These are phyloP conservation scores for Colletotrichum cordylinicola DNA, from an alignment of 2,329 filamentous ascomycete genomes.

Conservation along the genomic window DNA sequence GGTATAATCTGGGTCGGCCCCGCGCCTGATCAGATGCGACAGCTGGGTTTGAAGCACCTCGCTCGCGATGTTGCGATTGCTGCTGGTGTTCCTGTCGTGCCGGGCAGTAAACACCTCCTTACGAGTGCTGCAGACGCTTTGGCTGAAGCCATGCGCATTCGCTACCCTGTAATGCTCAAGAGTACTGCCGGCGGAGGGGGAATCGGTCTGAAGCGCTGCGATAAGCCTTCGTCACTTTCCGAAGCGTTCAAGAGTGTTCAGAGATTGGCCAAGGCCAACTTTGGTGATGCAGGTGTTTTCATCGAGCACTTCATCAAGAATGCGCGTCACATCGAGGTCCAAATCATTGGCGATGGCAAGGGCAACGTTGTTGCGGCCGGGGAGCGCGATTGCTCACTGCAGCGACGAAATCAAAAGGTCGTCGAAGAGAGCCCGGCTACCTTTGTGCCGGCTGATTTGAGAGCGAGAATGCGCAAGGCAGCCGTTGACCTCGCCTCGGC, in stretches of 20 bases:
- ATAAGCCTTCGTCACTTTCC: conserved; percentile 32
- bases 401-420: conserved; percentile 57
- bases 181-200: conserved; percentile 54
- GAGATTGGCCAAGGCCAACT: conserved; percentile 44
- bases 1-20: conserved; percentile 68
- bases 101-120: conserved; percentile 35
- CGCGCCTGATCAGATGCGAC: conserved; percentile 46
- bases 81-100: conserved; percentile 38
- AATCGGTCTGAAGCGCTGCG: conserved; percentile 45
- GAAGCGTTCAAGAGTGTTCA: conserved; percentile 41
- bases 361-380: conserved; percentile 45
- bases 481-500: conserved; percentile 39
- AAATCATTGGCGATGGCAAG: conserved; percentile 51
- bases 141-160: conserved; percentile 31
- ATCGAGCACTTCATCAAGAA: conserved; percentile 46
- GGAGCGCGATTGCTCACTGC: conserved; percentile 57
- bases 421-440: conserved; percentile 51
- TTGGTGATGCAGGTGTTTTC: conserved; percentile 45
- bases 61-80: conserved; percentile 37
- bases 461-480: conserved; percentile 39
- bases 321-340: conserved; percentile 54
- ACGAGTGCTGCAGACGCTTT: conserved; percentile 31
- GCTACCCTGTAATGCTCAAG: conserved; percentile 51
- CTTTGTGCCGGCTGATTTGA: conserved; percentile 33
- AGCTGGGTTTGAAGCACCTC: conserved; percentile 42